Conservation (phyloP, 805 yeast species). For the Wickerhamomyces tratensis region DNA sequence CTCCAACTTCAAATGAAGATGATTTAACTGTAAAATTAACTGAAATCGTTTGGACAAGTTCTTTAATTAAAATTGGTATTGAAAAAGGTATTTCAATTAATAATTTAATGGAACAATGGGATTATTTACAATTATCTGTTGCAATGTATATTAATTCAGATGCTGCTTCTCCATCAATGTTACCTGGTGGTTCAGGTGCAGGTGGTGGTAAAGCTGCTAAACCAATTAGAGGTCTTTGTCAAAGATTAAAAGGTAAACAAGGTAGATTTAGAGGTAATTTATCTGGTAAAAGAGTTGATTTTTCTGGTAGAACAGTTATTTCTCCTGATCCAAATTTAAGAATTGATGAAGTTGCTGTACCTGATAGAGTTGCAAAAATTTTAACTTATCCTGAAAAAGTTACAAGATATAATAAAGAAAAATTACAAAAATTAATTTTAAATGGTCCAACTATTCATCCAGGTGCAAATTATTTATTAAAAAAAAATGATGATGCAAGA, state of each 20-base stretch:
- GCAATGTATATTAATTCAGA: slow-evolving; percentile 98
- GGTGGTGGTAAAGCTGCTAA: slow-evolving; percentile 47
- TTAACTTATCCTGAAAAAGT: slow-evolving; percentile 94
- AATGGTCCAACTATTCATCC: slow-evolving; percentile 90
- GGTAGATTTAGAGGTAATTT: slow-evolving; percentile 98
- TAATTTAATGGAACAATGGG: slow-evolving; percentile 98
- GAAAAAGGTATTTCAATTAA: slow-evolving; percentile 92
- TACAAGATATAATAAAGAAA: slow-evolving; percentile 75
- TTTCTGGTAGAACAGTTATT: slow-evolving; percentile 95
- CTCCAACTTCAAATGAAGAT: slow-evolving; percentile 89
- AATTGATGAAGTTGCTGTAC: slow-evolving; percentile 97
- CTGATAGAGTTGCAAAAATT: slow-evolving; percentile 92
- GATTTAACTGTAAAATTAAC: slow-evolving; percentile 93
- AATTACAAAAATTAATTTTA: slow-evolving; percentile 60
- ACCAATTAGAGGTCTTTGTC: slow-evolving; percentile 90
- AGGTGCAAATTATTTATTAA: slow-evolving; percentile 89
- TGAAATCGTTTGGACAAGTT: slow-evolving; percentile 95
- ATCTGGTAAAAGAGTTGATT: slow-evolving; percentile 98
- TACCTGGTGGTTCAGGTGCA: slow-evolving; percentile 61
- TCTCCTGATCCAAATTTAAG: slow-evolving; percentile 96
- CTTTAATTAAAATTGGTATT: slow-evolving; percentile 87
- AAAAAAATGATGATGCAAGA: slow-evolving; percentile 76
- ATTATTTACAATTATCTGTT: slow-evolving; percentile 84
- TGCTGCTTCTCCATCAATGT: slow-evolving; percentile 70
- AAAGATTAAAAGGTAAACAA: slow-evolving; percentile 94